Evolutionary conservation across 2,329 filamentous ascomycete species (phyloP).

Genomic region (Trichoderma citrinoviride): DNA sequence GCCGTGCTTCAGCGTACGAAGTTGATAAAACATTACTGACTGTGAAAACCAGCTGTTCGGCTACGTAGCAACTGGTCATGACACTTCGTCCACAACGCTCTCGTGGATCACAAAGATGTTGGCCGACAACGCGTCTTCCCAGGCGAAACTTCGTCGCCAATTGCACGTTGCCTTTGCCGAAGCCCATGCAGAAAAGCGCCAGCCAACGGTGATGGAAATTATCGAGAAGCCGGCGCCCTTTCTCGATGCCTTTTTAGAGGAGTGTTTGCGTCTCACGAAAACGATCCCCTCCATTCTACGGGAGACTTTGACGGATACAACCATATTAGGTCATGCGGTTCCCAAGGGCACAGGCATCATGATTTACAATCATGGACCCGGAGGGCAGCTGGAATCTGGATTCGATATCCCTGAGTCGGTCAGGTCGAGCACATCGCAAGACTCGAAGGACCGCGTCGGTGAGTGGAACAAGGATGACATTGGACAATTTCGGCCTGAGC

Average conservation of each 20-base stretch:
- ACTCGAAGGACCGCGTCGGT: background rate
- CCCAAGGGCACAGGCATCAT: background rate
- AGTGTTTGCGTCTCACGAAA: background rate
- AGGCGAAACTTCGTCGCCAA: slow-evolving; percentile 7
- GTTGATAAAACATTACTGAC: background rate
- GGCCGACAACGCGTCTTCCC: background rate
- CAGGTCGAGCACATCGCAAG: background rate
- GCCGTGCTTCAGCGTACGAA: background rate
- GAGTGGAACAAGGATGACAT: background rate
- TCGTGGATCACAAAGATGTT: slow-evolving; percentile 4
- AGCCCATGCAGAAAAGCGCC: background rate
- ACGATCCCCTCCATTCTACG: background rate
- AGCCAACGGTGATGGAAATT: slow-evolving; percentile 2
- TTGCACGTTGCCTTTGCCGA: background rate
- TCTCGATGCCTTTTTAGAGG: background rate
- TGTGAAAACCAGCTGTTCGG: background rate
- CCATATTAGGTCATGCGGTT: background rate
- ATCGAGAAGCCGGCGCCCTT: background rate
- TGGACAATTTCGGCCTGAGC: background rate
- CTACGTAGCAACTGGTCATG: background rate
- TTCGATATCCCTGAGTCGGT: background rate
- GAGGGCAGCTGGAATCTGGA: background rate
- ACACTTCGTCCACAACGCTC: slow-evolving; percentile 3
- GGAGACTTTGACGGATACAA: background rate
- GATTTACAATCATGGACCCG: background rate